Conservation (phyloP, 179 eudicot species). For the Patellifolia procumbens region DNA sequence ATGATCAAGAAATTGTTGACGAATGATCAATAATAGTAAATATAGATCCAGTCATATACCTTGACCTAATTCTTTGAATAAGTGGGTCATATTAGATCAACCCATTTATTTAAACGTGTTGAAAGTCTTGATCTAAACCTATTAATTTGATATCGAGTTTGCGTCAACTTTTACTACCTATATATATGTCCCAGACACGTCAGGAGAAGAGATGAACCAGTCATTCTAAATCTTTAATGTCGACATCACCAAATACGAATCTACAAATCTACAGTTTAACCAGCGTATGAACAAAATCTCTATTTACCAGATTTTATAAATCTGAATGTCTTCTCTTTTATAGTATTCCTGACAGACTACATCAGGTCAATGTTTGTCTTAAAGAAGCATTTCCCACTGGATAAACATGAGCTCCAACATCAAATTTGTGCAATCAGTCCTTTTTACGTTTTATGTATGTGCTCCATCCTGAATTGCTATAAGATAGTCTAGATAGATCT, state of each 20-base stretch:
- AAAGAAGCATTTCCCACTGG: background rate
- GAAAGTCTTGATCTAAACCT: too few relatives aligned
- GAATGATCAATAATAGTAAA: too few relatives aligned
- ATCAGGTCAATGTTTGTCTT: constrained; percentile 3
- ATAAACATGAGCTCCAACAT: background rate
- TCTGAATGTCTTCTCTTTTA: constrained; percentile 4
- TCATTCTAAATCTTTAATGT: background rate
- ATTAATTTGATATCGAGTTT: too few relatives aligned
- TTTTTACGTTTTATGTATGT: too few relatives aligned
- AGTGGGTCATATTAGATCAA: too few relatives aligned
- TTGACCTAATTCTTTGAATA: too few relatives aligned
- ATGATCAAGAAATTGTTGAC: too few relatives aligned
- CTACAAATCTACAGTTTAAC: constrained; percentile 12
- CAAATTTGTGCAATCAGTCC: background rate
- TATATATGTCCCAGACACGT: background rate
- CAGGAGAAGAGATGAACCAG: background rate
- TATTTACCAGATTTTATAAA: background rate
- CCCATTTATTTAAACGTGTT: too few relatives aligned
- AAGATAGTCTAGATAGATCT: too few relatives aligned
- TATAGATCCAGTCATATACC: too few relatives aligned
- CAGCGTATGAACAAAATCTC: constrained; percentile 23
- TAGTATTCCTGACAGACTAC: background rate
- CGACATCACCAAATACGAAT: constrained; percentile 4
- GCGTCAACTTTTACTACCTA: too few relatives aligned
- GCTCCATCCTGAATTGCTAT: background rate